A percentile compares a stretch with the other conserved stretches of the same genome.
These are phyloP conservation scores for Taphrina deformans DNA, from an alignment of 1,139 yeast genomes.

Conservation along the genomic window DNA sequence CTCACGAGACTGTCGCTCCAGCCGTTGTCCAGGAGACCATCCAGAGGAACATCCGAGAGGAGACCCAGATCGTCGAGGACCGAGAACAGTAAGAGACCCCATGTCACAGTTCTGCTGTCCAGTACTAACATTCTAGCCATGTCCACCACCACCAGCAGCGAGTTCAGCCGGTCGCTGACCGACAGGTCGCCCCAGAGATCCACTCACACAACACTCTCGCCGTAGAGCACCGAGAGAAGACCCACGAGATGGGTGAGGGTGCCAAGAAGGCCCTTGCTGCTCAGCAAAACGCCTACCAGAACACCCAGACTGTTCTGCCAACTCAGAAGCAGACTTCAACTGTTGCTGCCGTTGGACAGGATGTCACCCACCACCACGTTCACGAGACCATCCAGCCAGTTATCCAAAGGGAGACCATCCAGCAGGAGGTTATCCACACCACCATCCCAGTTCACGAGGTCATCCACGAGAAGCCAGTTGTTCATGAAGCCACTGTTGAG, in stretches of 20 bases:
- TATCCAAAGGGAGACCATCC: slow-evolving; percentile 32
- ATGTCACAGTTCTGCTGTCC: not conserved
- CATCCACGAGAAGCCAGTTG: slow-evolving; percentile 33
- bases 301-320: slow-evolving; percentile 29
- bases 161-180: slow-evolving; percentile 34
- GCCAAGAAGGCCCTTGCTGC: slow-evolving; percentile 33
- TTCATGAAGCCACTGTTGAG: slow-evolving; percentile 33
- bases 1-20: slow-evolving; percentile 32
- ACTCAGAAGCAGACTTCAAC: slow-evolving; percentile 20
- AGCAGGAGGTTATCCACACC: slow-evolving; percentile 32
- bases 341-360: slow-evolving; percentile 31
- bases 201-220: slow-evolving; percentile 29
- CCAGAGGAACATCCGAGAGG: slow-evolving; percentile 23
- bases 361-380: slow-evolving; percentile 34
- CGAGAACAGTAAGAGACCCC: slow-evolving; percentile 17
- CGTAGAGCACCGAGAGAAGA: slow-evolving; percentile 21
- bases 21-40: slow-evolving; percentile 32
- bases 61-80: slow-evolving; percentile 27
- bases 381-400: slow-evolving; percentile 35
- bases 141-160: slow-evolving; percentile 36
- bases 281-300: slow-evolving; percentile 32
- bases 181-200: slow-evolving; percentile 11
- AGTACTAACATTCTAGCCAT: slow-evolving; percentile 10
- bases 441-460: slow-evolving; percentile 33
- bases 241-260: slow-evolving; percentile 31